A percentile compares a stretch with the other conserved stretches of the same genome.
These are phyloP conservation scores for Hypomyces rosellus DNA, from an alignment of 2,329 filamentous ascomycete species.

Conservation along the genomic window DNA sequence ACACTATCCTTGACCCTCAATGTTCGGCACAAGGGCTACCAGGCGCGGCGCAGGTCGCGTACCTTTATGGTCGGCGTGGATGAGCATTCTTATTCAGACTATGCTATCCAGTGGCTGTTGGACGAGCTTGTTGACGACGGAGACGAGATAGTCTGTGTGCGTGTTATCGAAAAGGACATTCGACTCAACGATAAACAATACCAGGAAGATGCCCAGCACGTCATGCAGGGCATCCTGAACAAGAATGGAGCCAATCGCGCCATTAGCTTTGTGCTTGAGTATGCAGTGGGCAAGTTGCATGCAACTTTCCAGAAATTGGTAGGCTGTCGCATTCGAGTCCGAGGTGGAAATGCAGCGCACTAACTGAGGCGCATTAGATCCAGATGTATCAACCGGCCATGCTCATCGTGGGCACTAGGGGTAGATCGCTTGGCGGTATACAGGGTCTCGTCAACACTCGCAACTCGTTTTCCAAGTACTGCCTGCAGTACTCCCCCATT, in stretches of 20 bases:
- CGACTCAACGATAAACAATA: conserved; percentile 66
- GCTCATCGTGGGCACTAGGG: conserved; percentile 82
- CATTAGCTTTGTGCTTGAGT: conserved; percentile 79
- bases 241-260: conserved; percentile 77
- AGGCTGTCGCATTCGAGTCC: conserved; percentile 24
- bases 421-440: conserved; percentile 76
- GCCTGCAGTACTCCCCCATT: conserved; percentile 85
- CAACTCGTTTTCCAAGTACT: conserved; percentile 91
- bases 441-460: conserved; percentile 72
- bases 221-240: conserved; percentile 69
- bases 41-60: conserved; percentile 70
- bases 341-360: conserved; percentile 5
- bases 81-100: conserved; percentile 86
- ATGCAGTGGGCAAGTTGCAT: conserved; percentile 83
- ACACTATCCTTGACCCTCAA: conserved; percentile 71
- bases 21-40: conserved; percentile 79
- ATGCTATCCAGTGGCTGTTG: conserved; percentile 85
- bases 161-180: conserved; percentile 78
- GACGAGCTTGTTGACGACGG: conserved; percentile 90
- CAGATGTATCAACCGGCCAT: conserved; percentile 87
- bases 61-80: conserved; percentile 90
- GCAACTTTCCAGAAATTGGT: conserved; percentile 88
- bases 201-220: conserved; percentile 64
- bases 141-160: conserved; percentile 85
- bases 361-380: conserved; percentile 50